Base-by-base conservation (phyloP, 2,329 filamentous ascomycete species). In the Pseudogymnoascus verrucosus region DNA sequence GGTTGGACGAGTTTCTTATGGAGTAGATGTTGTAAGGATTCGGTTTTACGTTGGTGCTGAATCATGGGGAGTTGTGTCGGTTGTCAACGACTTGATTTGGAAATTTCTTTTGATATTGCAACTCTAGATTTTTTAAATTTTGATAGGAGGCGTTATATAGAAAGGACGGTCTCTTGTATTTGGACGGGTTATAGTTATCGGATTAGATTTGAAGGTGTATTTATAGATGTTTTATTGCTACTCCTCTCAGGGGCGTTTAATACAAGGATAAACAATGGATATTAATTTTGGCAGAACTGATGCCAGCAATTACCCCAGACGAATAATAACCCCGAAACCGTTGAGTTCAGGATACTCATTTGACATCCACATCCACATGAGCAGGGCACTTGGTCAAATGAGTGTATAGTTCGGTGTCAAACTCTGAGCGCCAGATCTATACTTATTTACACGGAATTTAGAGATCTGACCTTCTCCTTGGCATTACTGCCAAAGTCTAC, bases 1-100 rank as follows among this genome's bases (percentile, higher is more conserved):
- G 90, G 89, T 77, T 92, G 2, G 81, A 87, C 62, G 82, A 88
- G 57, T 97, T 98, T 62, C 68, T 73, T 60, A 34, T 72, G 8
- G 71, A 61, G 67, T 60, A 62, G 37, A 19, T 26, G 5, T 36
- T 62, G 51, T 34, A 36, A 57, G 3, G 5, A 5, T 36, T 34
- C 19, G n/a, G 16, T 12, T 34, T 34, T 34, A 10, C 34, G 51
- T 1, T 8, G 28, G 28, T 5, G 47, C 10, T 3, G n/a, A 12
- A 19, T 57, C 12, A n/a, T 26, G 12, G 42, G 21, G 12, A 26
- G 21, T n/a, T 51, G 3, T 26, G 44, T 8, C 21, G 44, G 26
- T 14, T 44, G 19, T 11, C 51, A 57, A n/a, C 51, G 28, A 3
- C 28, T 57, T 57, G 51, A 5, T 21, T 36, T 21, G 12, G 51